Evolutionary conservation across 2,329 filamentous ascomycete genomes (phyloP), one percentile per base, ranked within the genome.

Genomic region (Cladophialophora bantiana): DNA sequence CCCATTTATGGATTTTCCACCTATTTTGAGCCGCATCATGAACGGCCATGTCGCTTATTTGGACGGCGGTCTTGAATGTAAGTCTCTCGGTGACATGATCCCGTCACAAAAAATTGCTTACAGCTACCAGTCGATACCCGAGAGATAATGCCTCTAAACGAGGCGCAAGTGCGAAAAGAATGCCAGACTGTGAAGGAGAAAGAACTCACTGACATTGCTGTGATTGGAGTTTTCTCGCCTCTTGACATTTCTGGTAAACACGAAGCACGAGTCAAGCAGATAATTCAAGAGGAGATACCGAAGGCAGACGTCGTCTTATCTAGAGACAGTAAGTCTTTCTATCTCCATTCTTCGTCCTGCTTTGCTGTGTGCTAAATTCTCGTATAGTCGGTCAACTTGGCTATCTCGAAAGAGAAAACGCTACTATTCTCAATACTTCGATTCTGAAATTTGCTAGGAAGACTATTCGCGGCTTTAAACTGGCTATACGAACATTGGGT

Each of bases 361-460:
- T 50, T 10, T 50, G 12, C 45, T 20, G 7, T 7, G 42, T 48
- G 42, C 42, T 48, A 20, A 20, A 7, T 4, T 31, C 18, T 13
- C 9, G 45, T 9, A 15, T 20, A 64, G 80, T 84, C 32, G 82
- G 79, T 0, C 78, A 78, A 2, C 78, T 80, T 0, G 83, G 83
- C 0, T 72, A 83, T 2, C 68, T 83, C 9, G 88, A 89, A 76
- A 81, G 88, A 55, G 88, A 90, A 74, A 90, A 90, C 71, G 87
- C 88, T 0, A 83, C 86, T 1, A 87, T 90, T 20, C 77, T 90
- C 20, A 90, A 90, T 69, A 87, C 87, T 0, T 83, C 86, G 1
- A 87, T 90, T 50, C 77, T 89, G 10, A 74, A 80, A 0, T 88
- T 88, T 71, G 87, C 86, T 0, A 79, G 82, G 15, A 80, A 80